Percentiles rank a stretch among this genome's conserved stretches.
These are phyloP conservation scores for Xylariaceae sp. DNA, from an alignment of 2,329 filamentous ascomycete species.

Conservation along the genomic window DNA sequence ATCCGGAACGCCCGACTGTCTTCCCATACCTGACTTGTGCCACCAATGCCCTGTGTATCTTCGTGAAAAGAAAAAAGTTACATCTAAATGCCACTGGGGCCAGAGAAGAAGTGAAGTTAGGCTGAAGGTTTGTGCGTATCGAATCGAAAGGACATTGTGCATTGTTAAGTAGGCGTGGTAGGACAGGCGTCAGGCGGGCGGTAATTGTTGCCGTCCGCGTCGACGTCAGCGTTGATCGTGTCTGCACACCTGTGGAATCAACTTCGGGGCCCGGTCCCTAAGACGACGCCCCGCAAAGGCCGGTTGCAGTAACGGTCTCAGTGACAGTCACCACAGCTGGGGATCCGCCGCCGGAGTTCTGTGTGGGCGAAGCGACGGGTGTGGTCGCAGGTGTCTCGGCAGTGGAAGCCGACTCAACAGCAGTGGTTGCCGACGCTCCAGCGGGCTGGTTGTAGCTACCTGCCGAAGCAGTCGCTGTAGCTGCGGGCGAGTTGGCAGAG, in stretches of 20 bases:
- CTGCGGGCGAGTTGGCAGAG: conserved; percentile 4
- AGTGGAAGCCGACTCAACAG: conserved; percentile 3
- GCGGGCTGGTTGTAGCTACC: conserved; percentile 16
- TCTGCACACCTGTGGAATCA: conserved; percentile 4
- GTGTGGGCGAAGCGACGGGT: conserved; percentile 3
- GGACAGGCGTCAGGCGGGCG: too few relatives aligned
- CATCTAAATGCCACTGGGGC: conserved; percentile 22
- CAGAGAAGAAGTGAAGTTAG: conserved; percentile 21
- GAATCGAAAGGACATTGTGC: too few relatives aligned
- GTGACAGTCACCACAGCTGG: conserved; percentile 21
- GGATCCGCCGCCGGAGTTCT: conserved; percentile 1
- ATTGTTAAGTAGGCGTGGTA: too few relatives aligned
- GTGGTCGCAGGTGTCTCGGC: conserved; percentile 7
- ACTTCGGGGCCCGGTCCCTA: conserved; percentile 11
- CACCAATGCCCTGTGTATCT: conserved; percentile 8
- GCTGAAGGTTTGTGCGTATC: too few relatives aligned
- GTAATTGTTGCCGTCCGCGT: conserved; percentile 8
- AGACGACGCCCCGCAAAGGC: conserved; percentile 17
- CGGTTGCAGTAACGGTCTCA: conserved; percentile 20
- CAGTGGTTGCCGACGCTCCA: conserved; percentile 8
- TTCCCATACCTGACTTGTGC: too few relatives aligned
- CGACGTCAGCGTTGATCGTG: conserved; percentile 9
- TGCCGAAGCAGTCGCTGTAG: conserved; percentile 13
- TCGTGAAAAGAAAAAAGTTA: conserved; percentile 9
- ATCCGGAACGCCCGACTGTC: conserved; percentile 12